Conservation (phyloP, 139 green algal genomes). For the Chlamydomonas schloesseri region DNA sequence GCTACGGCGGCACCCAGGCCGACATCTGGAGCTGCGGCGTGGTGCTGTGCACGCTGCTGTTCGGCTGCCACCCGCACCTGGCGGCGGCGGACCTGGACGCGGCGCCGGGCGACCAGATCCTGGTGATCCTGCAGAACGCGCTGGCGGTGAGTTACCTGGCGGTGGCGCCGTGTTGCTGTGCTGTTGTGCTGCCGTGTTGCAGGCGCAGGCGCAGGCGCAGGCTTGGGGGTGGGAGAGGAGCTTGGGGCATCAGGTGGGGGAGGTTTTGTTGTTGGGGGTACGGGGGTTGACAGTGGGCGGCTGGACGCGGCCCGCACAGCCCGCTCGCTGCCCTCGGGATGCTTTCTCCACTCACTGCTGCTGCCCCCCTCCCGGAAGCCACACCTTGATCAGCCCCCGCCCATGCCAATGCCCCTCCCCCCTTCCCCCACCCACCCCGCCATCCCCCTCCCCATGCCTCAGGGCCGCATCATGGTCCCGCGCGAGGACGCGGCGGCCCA, state of each 20-base stretch:
- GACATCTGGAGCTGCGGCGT: slow-evolving; percentile 8
- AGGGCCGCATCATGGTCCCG: slow-evolving; percentile 6
- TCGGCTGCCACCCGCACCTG: slow-evolving; percentile 22
- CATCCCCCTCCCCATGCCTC: not conserved
- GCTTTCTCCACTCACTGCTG: too few relatives aligned
- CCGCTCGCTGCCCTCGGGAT: too few relatives aligned
- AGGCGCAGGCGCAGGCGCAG: too few relatives aligned
- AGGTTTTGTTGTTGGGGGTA: too few relatives aligned
- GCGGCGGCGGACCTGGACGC: not conserved
- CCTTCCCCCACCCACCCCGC: not conserved
- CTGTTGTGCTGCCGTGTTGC: too few relatives aligned
- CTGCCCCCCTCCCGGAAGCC: too few relatives aligned
- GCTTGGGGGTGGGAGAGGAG: not conserved
- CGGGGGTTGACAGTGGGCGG: too few relatives aligned
- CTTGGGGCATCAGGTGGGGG: too few relatives aligned
- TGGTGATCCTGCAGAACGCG: not conserved
- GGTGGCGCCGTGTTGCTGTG: not conserved
- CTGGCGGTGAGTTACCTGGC: not conserved
- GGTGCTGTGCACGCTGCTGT: slow-evolving; percentile 17
- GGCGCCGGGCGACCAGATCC: not conserved
- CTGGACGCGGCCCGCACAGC: too few relatives aligned
- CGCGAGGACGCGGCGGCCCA: not conserved
- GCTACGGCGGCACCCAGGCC: not conserved
- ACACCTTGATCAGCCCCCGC: too few relatives aligned
- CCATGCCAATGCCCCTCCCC: too few relatives aligned